Evolutionary conservation across 768 basidiomycete species (phyloP), one percentile per base, ranked within the genome.

Genomic region (Sarcodon aspratus): DNA sequence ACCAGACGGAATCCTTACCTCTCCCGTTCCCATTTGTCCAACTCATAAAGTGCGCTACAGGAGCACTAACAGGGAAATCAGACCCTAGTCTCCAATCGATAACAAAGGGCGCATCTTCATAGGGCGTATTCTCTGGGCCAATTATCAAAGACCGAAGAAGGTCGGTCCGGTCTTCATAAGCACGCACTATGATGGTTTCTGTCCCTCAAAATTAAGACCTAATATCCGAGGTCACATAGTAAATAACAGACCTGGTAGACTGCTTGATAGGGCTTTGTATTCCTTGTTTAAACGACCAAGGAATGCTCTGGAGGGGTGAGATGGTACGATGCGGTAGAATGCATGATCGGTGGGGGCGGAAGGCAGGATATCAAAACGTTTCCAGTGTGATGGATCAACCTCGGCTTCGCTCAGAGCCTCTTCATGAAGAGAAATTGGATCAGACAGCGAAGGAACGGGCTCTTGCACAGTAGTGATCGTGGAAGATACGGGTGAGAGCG

Each of bases 11-110:
- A 27, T 27, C 21, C 72, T 59, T 68, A 80, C 83, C 85, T 72
- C 92, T 73, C 32, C 92, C 92, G 59, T 92, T 90, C 3, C 92
- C 92, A 63, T 91, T 90, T 6, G 93, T 96, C 87, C 91, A 94
- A 52, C 89, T 92, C 45, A 82, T 73, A 64, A 97, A 97, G 66
- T 89, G 85, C 9, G 93, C 94, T 48, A 79, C 70, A 0, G 93
- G 93, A 10, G 93, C 91, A 52, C 70, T 78, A 54, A 80, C 79
- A 42, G 82, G 91, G 61, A 85, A 96, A 62, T 84, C 82, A 48
- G 79, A 87, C 57, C 87, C 88, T 9, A 91, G 69, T 74, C 82
- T 79, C 88, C 88, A 91, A 65, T 97, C 93, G 49, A 96, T 95
- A 21, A 96, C 82, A 65, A 95, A 94, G 0, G 93, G 94, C 15